Base-by-base conservation (phyloP, 1,284 basidiomycete genomes). In the Ustilago trichophora region DNA sequence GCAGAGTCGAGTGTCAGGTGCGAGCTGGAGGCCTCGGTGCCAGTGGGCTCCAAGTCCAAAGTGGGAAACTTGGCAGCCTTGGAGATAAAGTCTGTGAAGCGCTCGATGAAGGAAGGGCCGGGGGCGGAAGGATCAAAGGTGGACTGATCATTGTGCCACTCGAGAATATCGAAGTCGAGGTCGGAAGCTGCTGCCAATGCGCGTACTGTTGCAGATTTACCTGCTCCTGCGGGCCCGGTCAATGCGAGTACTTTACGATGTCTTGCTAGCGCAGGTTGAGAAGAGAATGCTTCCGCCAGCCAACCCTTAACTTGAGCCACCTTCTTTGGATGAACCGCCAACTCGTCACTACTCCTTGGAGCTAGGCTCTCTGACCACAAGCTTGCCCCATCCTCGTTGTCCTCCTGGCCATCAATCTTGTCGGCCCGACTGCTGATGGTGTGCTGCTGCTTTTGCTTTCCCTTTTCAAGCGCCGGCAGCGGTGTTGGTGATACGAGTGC, bases 281-380 rank as follows among this genome's bases (percentile, higher is more conserved):
- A 68, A 3, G 88, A 87, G 29, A 93, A 86, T 0, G 94, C 90
- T 76, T 97, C 94, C 1, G 84, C 72, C 3, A 98, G 81, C 95
- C 95, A 98, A 19, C 85, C 84, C 16, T 89, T 87, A 5, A 98
- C 90, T 67, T 92, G 90, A 42, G 88, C 87, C 0, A 98, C 87
- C 78, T 98, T 94, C 15, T 86, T 86, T 55, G 90, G 88, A 79
- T 97, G 93, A 4, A 98, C 91, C 1, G 92, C 93, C 2, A 98
- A 85, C 27, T 93, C 89, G 4, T 62, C 53, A 16, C 25, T 19
- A 6, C 31, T 34, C 0, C 15, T 3, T 3, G 63, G 60, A 6
- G 64, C 53, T 4, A 68, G 43, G 15, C 43, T 36, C 16, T 67
- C 59, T 4, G 57, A 57, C 64, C 64, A 68, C 12, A 67, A 27